Conservation (phyloP, 1,284 basidiomycete genomes). For the Earliella scabrosa region DNA sequence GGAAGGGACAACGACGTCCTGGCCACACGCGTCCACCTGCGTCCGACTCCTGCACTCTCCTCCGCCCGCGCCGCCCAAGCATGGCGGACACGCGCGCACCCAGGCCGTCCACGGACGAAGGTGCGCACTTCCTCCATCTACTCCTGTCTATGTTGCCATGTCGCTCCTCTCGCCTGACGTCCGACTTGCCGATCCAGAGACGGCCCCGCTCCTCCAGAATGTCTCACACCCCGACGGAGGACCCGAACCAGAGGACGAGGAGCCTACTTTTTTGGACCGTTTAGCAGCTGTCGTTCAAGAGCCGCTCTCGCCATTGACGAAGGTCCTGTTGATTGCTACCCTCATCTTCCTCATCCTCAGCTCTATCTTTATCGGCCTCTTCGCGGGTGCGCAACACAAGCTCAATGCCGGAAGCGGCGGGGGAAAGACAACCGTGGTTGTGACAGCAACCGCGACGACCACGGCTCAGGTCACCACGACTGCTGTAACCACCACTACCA, state of each 20-base stretch:
- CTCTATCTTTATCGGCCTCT: slow-evolving; percentile 90
- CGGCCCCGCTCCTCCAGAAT: slow-evolving; percentile 36
- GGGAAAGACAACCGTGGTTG: slow-evolving; percentile 36
- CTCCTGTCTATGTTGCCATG: slow-evolving; percentile 5
- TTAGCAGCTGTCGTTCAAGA: slow-evolving; percentile 66
- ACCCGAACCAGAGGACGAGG: slow-evolving; percentile 3
- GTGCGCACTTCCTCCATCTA: slow-evolving; percentile 13
- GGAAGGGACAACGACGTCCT: slow-evolving; percentile 5
- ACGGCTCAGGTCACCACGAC: slow-evolving; percentile 32
- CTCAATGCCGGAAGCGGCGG: slow-evolving; percentile 53
- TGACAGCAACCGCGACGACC: slow-evolving; percentile 31
- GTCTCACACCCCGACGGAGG: slow-evolving; percentile 33
- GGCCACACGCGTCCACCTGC: slow-evolving; percentile 15
- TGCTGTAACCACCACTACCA: slow-evolving; percentile 39
- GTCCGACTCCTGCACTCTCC: slow-evolving; percentile 2
- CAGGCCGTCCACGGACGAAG: slow-evolving; percentile 32
- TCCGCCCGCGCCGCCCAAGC: slow-evolving; percentile 13
- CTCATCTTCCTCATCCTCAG: slow-evolving; percentile 82
- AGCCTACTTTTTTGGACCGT: slow-evolving; percentile 46
- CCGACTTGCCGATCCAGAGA: slow-evolving; percentile 26
- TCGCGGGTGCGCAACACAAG: slow-evolving; percentile 84
- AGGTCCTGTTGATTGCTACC: slow-evolving; percentile 77
- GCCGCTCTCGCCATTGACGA: slow-evolving; percentile 84
- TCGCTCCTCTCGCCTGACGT: slow-evolving; percentile 19
- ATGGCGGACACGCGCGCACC: slow-evolving; percentile 31